Conservation (phyloP, 768 basidiomycete genomes). For the Phlebiopsis flavidoalba region DNA sequence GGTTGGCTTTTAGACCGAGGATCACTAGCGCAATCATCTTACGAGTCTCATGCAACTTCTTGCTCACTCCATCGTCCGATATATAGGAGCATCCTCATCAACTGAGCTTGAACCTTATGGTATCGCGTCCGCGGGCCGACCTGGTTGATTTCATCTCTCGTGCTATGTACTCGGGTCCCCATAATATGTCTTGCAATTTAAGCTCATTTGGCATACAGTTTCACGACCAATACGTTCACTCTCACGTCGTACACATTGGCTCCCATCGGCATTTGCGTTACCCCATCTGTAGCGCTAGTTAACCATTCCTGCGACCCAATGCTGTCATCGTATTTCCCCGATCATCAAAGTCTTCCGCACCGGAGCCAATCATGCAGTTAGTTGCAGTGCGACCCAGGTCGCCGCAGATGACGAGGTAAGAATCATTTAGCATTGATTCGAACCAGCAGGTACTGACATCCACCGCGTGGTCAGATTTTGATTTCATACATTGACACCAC, state of each 20-base stretch:
- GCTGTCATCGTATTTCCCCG: slow-evolving; percentile 89
- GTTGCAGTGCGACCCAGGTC: slow-evolving; percentile 67
- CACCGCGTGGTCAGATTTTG: slow-evolving; percentile 48
- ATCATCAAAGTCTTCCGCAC: slow-evolving; percentile 26
- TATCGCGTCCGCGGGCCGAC: slow-evolving; percentile 50
- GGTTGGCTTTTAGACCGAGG: slow-evolving; percentile 44
- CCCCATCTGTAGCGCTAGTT: slow-evolving; percentile 72
- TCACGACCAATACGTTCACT: slow-evolving; percentile 88
- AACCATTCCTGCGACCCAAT: slow-evolving; percentile 92
- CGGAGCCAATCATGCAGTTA: slow-evolving; percentile 67
- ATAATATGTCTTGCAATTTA: background rate
- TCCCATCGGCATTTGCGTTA: slow-evolving; percentile 81
- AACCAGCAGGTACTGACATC: background rate
- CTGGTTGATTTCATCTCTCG: slow-evolving; percentile 70
- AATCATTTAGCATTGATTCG: background rate
- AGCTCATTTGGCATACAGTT: slow-evolving; percentile 41
- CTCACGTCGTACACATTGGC: slow-evolving; percentile 72
- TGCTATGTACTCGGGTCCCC: slow-evolving; percentile 34
- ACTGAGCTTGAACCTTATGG: slow-evolving; percentile 55
- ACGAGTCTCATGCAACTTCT: slow-evolving; percentile 63
- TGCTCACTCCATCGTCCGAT: slow-evolving; percentile 70
- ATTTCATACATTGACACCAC: slow-evolving; percentile 87
- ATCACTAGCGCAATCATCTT: slow-evolving; percentile 40
- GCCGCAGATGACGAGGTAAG: slow-evolving; percentile 63
- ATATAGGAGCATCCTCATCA: slow-evolving; percentile 56